These are phyloP conservation scores for Pyricularia pennisetigena DNA, from an alignment of 2,329 filamentous ascomycete genomes.

Conservation along the genomic window DNA sequence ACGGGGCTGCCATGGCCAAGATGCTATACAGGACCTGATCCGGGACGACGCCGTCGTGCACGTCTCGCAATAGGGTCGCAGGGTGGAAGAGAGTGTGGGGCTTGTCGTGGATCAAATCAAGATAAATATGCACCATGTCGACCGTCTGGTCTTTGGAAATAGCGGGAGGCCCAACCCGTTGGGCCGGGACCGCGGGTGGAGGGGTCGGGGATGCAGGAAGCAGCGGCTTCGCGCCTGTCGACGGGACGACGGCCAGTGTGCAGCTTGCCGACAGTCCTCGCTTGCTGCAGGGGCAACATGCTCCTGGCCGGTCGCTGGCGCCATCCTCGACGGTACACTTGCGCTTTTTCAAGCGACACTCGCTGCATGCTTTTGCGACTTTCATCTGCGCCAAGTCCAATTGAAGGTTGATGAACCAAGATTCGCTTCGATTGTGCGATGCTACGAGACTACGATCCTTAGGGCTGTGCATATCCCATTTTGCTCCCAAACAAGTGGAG, in stretches of 20 bases:
- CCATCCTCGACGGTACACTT: not conserved
- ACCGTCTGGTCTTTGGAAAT: slow-evolving; percentile 5
- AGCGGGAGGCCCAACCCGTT: no score
- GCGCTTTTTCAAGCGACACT: not conserved
- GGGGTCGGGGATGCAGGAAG: no score
- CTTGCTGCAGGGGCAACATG: not conserved
- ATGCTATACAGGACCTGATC: not conserved
- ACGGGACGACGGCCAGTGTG: not conserved
- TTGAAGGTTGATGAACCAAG: no score
- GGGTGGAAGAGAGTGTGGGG: not conserved
- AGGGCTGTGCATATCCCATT: no score
- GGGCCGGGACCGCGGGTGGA: no score
- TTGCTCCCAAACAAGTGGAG: no score
- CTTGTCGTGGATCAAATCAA: not conserved
- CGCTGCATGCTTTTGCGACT: not conserved
- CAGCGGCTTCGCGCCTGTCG: not conserved
- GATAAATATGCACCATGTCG: slow-evolving; percentile 7
- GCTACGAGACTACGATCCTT: no score
- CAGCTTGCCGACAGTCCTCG: not conserved
- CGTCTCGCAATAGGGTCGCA: not conserved
- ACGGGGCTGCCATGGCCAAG: not conserved
- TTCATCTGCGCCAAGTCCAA: no score
- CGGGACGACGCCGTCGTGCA: not conserved
- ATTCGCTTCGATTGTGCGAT: no score
- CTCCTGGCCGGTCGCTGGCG: no score